Base-by-base conservation (phyloP, 768 basidiomycete species). In the Pleurotus salmoneostramineus region DNA sequence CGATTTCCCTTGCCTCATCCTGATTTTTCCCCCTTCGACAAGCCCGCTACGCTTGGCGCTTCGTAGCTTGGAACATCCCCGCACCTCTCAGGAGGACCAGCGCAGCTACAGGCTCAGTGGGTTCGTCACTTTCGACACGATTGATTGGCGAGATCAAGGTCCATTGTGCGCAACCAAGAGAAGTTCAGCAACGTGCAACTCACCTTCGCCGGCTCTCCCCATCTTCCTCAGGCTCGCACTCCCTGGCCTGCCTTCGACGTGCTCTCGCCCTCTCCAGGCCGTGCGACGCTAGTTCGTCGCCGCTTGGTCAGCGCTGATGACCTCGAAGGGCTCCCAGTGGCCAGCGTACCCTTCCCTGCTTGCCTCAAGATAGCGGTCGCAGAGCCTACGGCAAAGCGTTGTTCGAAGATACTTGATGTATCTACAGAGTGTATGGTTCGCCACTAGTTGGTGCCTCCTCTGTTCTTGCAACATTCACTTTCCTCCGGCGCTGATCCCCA, bases 121-220 rank as follows among this genome's bases (percentile, higher is more conserved):
- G 60, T 64, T 58, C 50, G 61, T 62, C 61, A 63, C 61, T 63
- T 66, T 48, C 62, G 69, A 61, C 63, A 67, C 63, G 63, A 51
- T 52, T 34, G 64, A 64, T 59, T 64, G 65, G 69, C 64, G 67
- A 58, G 45, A 62, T 62, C 55, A 58, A 69, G 61, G 67, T 57
- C 42, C 60, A 56, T 59, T 64, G 62, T 66, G 61, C 61, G 63
- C 62, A 49, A 61, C 49, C 56, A 65, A 59, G 64, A 62, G 60
- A 55, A 48, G 36, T 56, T 59, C 62, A 44, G 50, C 52, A 40
- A 57, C 58, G 56, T 64, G 59, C 56, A 37, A 51, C 60, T 50
- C 58, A 60, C 57, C 34, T 45, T 56, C 57, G 56, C 62, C 37
- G 21, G 66, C 62, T 68, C 60, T 66, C 70, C 42, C 60, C 49